Base-by-base conservation (phyloP, 179 eudicot genomes). In the Camellia oleifera region DNA sequence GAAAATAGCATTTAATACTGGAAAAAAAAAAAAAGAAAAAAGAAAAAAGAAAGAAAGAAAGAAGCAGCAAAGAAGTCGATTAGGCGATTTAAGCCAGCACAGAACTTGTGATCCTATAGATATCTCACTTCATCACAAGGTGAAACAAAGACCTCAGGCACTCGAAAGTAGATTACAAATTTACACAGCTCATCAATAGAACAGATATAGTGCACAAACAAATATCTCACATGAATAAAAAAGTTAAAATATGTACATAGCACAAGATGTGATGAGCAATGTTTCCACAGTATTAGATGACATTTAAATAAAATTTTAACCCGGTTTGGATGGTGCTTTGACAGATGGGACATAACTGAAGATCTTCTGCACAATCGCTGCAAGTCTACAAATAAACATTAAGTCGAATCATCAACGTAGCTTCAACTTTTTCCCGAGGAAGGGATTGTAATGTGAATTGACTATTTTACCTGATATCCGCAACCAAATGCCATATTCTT, bases 401-500 rank as follows among this genome's bases (percentile, higher is more conserved):
- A 17, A 73, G 1, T 11, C 2, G 14, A 63, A 11, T 46, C 69
- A 61, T 48, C 56, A 15, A 54, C 46, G 80, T 0, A 12, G 40
- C 14, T 77, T 71, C 13, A 18, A 63, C 10, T 0, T 57, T 57
- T 58, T 53, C 42, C 7, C 2, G 40, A 20, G 54, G 40, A 44
- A 26, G 23, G 10, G 72, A 40, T 32, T 32, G 42, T 48, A 57
- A 65, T 26, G 32, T 4, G 11, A 3, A 20, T 3, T 32, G 26
- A 67, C 10, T 7, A n/a, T 12, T 14, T 2, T 72, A 88, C 91
- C 91, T 86, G 91, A 72, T 88, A 89, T 45, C 91, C 91, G 66
- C 91, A 88, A 64, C 88, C 86, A 53, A 88, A 86, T 11, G 91
- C 91, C 89, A 88, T 86, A 70, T 88, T 76, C 79, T 85, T 86